Evolutionary conservation across 129 eudicot species (phyloP), one percentile per base, ranked within the genome.

Genomic region (Smallanthus sonchifolius): DNA sequence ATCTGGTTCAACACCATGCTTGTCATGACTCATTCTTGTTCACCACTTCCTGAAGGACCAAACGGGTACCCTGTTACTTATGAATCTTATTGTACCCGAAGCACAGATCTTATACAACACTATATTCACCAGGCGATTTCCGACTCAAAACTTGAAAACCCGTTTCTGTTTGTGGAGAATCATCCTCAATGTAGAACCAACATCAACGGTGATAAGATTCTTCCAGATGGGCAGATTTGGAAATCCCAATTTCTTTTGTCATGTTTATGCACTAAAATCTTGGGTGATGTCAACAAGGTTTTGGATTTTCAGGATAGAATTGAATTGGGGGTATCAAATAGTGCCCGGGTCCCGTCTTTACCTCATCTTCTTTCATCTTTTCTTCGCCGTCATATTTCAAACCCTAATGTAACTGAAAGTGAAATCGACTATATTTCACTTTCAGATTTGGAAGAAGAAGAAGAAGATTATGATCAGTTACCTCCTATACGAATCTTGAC

Each of bases 1-100:
- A 84, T 95, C 16, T 95, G 99, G 99, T 95, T 95, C 88, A 95
- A 87, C 87, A 95, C 97, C 56, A 87, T 91, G 67, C 79, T 95
- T 74, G 99, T 95, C 69, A 85, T 95, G 96, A 91, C 99, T 65
- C 97, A 95, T 88, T 83, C 90, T 37, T 89, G 88, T 37, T 77
- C 94, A 44, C 83, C 79, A 35, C 96, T 87, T 77, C 99, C 96
- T 3, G 99, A 95, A 82, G 93, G 91, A 13, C 83, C 91, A 47
- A 87, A 79, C 36, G 99, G 99, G 42, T 84, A 59, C 78, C 89
- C 97, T 63, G 84, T 86, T 16, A 88, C 80, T 70, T 95, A 83
- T 44, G 97, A 91, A 44, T 85, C 99, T 55, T 87, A 86, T 69
- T 80, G 86, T 44, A 75, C 79, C n/a, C 77, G 73, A 70, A 82